Evolutionary conservation across 257 asterid genomes (phyloP).

Genomic region (Solanum lycopersicoides): DNA sequence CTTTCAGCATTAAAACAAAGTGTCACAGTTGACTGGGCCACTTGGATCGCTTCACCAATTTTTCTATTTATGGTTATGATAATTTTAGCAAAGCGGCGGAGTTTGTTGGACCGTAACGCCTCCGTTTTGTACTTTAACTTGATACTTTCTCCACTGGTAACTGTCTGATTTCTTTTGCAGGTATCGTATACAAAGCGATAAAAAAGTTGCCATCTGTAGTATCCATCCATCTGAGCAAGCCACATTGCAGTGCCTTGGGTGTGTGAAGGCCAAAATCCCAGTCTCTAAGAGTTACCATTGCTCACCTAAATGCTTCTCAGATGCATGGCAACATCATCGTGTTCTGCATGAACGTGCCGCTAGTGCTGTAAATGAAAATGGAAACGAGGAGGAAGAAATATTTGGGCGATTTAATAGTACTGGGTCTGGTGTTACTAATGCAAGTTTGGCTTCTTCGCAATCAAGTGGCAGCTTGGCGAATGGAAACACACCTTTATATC

Average conservation of each 20-base stretch:
- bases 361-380: constrained; percentile 60
- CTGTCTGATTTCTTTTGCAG: constrained; percentile 27
- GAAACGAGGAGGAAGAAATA: constrained; percentile 81
- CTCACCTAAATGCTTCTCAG: constrained; percentile 77
- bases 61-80: neutral
- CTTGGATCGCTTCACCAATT: neutral
- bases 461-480: constrained; percentile 52
- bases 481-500: constrained; percentile 53
- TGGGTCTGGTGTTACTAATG: constrained; percentile 37
- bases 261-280: constrained; percentile 85
- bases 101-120: neutral
- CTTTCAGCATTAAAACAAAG: neutral
- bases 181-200: constrained; percentile 95
- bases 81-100: neutral
- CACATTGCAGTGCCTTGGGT: constrained; percentile 82
- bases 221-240: constrained; percentile 95
- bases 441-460: constrained; percentile 37
- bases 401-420: constrained; percentile 71
- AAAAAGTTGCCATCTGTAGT: constrained; percentile 75
- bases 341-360: constrained; percentile 92
- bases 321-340: constrained; percentile 97
- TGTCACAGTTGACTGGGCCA: neutral
- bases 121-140: neutral
- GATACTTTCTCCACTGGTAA: neutral
- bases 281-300: constrained; percentile 86